phyloP scores from a whole-genome alignment of 1,139 yeast genomes.

The Saccharomyces hybrid region DNA sequence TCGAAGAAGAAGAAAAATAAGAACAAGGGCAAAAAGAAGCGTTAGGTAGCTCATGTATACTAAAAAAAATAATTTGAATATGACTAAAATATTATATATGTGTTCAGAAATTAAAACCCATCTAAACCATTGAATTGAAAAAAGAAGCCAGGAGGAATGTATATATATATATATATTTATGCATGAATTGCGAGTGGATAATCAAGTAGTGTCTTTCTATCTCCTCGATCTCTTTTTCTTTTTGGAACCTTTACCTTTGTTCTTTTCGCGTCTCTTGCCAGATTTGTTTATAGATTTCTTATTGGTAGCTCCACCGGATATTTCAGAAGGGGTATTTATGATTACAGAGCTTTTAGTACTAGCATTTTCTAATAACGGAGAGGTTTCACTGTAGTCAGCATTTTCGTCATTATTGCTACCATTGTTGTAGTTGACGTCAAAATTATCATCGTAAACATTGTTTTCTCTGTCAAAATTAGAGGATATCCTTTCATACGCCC shows the following conservation, averaged over 20 bases:
- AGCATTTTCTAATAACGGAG: neutral
- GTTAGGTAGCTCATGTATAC: slow-evolving; percentile 7
- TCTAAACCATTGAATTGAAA: neutral
- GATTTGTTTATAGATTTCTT: neutral
- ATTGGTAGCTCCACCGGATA: neutral
- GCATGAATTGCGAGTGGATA: neutral
- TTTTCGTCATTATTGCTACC: slow-evolving; percentile 6
- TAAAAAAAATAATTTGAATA: neutral
- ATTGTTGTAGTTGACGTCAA: slow-evolving; percentile 2
- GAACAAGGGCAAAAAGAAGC: slow-evolving; percentile 23
- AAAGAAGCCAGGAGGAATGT: slow-evolving; percentile 1
- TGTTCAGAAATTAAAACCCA: neutral
- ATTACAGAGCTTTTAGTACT: slow-evolving; percentile 1
- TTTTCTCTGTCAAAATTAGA: slow-evolving; percentile 20
- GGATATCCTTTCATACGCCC: slow-evolving; percentile 19
- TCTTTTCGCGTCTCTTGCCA: slow-evolving; percentile 4
- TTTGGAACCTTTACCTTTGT: slow-evolving; percentile 13
- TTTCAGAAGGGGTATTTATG: neutral
- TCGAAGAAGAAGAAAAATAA: slow-evolving; percentile 14
- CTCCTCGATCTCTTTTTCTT: slow-evolving; percentile 23
- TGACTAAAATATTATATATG: slow-evolving; percentile 5
- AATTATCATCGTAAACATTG: slow-evolving; percentile 8
- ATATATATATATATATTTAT: slow-evolving; percentile 1
- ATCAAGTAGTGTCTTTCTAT: slow-evolving; percentile 4
- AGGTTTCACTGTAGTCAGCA: neutral